Evolutionary conservation across 2,329 filamentous ascomycete genomes (phyloP).

Genomic region (Ceratocystis lukuohia): DNA sequence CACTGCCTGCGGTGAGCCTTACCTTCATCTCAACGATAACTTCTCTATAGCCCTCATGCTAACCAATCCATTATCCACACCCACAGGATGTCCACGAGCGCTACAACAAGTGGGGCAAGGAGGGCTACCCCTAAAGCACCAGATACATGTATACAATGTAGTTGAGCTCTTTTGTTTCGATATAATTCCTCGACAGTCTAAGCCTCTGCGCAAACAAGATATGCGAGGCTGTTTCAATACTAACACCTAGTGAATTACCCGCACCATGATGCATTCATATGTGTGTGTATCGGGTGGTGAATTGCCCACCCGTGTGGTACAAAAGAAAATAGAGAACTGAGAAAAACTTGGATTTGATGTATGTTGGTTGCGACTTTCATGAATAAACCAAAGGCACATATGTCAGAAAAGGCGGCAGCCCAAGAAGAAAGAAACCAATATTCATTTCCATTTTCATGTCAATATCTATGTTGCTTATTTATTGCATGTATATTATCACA

Average conservation of each 20-base stretch:
- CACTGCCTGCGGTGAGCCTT: conserved; percentile 62
- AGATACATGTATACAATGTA: not conserved
- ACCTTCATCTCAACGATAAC: not conserved
- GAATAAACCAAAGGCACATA: too few relatives aligned
- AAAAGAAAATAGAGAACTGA: too few relatives aligned
- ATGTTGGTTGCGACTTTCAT: not conserved
- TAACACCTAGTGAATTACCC: not conserved
- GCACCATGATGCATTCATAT: not conserved
- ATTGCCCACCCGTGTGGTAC: too few relatives aligned
- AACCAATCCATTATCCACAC: not conserved
- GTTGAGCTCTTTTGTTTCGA: not conserved
- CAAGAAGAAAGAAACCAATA: too few relatives aligned
- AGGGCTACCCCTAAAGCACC: conserved; percentile 54
- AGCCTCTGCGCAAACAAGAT: not conserved
- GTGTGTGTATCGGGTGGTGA: too few relatives aligned
- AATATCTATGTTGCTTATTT: not conserved
- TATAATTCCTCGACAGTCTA: not conserved
- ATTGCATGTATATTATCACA: not conserved
- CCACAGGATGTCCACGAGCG: conserved; percentile 75
- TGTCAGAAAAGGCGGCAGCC: too few relatives aligned
- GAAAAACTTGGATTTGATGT: too few relatives aligned
- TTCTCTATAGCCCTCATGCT: not conserved
- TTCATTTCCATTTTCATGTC: too few relatives aligned
- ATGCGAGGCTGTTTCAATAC: conserved; percentile 2
- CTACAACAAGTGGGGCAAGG: conserved; percentile 99